Evolutionary conservation across 495 filamentous ascomycete genomes (phyloP).

Genomic region (Aspergillus incahuasiensis): DNA sequence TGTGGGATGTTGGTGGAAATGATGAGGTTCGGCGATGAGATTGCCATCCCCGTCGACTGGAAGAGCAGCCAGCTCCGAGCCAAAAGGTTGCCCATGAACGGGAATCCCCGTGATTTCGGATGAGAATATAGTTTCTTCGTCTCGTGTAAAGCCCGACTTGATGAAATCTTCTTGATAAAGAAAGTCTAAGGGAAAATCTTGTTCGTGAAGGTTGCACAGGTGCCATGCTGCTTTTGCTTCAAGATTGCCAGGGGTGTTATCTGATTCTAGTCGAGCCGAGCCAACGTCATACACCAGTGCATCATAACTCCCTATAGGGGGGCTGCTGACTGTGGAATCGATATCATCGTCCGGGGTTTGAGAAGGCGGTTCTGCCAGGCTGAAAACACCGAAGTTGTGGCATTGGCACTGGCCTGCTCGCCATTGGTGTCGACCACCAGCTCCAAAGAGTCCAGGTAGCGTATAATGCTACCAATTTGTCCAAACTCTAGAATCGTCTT

Average conservation of each 20-base stretch:
- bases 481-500: neutral
- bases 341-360: too few species aligned
- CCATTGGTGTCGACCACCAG: neutral
- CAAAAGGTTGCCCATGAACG: too few species aligned
- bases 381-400: neutral
- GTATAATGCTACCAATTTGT: neutral
- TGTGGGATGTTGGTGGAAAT: neutral
- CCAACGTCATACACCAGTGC: too few species aligned
- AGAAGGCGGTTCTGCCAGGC: neutral
- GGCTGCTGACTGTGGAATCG: too few species aligned
- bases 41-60: too few species aligned
- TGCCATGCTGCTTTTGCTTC: neutral
- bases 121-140: too few species aligned
- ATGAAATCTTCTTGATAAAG: neutral
- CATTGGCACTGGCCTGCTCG: neutral
- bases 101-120: too few species aligned
- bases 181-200: neutral
- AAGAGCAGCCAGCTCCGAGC: too few species aligned
- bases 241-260: neutral
- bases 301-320: too few species aligned
- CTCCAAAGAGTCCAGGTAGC: neutral
- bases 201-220: neutral
- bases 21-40: neutral
- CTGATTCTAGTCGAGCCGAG: too few species aligned
- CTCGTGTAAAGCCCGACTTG: neutral